A percentile compares a stretch with the other conserved stretches of the same genome.
Evolutionary conservation across 257 asterid genomes (phyloP).

Genomic region (Solanum pennellii): DNA sequence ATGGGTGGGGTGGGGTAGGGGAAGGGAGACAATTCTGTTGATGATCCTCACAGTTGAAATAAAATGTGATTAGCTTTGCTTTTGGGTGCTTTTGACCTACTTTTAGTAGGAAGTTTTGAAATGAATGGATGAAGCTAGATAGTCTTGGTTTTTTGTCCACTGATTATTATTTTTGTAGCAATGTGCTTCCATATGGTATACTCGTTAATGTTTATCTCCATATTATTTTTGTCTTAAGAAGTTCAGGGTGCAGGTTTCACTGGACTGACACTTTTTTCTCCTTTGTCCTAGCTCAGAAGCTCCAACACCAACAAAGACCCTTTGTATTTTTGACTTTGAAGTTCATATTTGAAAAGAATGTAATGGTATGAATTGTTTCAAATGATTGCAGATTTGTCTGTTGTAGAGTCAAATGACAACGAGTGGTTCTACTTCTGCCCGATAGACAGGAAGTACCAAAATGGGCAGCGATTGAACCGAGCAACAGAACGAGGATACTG

Average conservation of each 20-base stretch:
- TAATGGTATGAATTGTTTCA: not conserved
- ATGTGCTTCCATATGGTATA: not conserved
- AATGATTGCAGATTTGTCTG: constrained; percentile 47
- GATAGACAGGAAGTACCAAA: constrained; percentile 64
- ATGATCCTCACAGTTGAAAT: not conserved
- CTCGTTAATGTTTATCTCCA: not conserved
- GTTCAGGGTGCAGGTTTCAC: not conserved
- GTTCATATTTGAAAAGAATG: not conserved
- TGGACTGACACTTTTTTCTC: not conserved
- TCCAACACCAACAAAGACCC: not conserved
- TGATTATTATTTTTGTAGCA: not conserved
- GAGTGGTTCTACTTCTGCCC: constrained; percentile 85
- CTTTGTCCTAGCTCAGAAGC: not conserved
- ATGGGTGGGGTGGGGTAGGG: not conserved
- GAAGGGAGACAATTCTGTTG: not conserved
- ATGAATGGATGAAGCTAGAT: not conserved
- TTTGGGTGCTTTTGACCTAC: not conserved
- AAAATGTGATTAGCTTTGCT: not conserved
- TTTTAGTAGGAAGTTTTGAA: not conserved
- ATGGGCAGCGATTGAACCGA: constrained; percentile 68
- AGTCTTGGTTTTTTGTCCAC: not conserved
- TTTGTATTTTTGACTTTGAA: not conserved
- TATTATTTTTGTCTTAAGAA: not conserved
- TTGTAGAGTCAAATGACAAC: constrained; percentile 62
- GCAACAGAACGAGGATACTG: constrained; percentile 80